Evolutionary conservation across 2,329 filamentous ascomycete species (phyloP).

Genomic region (Aspergillus novoparasiticus): DNA sequence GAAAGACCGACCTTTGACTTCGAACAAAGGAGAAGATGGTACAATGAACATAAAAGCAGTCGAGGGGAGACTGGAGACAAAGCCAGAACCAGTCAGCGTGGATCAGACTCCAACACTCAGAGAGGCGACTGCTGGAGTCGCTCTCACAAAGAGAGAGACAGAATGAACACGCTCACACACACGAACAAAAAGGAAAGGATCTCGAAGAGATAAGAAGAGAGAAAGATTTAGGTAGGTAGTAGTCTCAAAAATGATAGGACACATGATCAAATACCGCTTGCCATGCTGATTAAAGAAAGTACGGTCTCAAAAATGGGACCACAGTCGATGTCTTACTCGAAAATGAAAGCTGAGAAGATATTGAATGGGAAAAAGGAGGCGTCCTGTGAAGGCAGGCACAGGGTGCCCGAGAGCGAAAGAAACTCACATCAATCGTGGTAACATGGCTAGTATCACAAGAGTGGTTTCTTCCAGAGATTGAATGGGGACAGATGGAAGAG

Average conservation of each 20-base stretch:
- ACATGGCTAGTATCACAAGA: slow-evolving; percentile 31
- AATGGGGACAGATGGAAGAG: slow-evolving; percentile 8
- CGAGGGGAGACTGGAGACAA: neutral
- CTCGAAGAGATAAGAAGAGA: slow-evolving; percentile 14
- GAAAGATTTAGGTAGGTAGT: neutral
- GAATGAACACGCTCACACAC: neutral
- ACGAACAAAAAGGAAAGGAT: slow-evolving; percentile 8
- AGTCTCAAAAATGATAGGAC: slow-evolving; percentile 19
- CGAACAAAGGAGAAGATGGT: slow-evolving; percentile 9
- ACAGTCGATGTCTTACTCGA: slow-evolving; percentile 9
- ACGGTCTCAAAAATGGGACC: slow-evolving; percentile 7
- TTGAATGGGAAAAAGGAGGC: slow-evolving; percentile 14
- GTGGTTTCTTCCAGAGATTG: slow-evolving; percentile 14
- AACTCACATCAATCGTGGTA: slow-evolving; percentile 37
- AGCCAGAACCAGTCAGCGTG: neutral
- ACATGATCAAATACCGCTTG: slow-evolving; percentile 18
- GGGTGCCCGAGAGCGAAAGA: slow-evolving; percentile 24
- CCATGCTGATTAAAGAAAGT: slow-evolving; percentile 10
- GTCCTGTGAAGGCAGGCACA: slow-evolving; percentile 16
- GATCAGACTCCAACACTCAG: neutral
- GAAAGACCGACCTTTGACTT: neutral
- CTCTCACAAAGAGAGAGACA: neutral
- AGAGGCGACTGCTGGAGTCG: neutral
- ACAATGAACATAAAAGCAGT: slow-evolving; percentile 5
- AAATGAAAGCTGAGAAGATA: slow-evolving; percentile 13